Evolutionary conservation across 768 basidiomycete genomes (phyloP).

Genomic region (Tricholoma furcatifolium): DNA sequence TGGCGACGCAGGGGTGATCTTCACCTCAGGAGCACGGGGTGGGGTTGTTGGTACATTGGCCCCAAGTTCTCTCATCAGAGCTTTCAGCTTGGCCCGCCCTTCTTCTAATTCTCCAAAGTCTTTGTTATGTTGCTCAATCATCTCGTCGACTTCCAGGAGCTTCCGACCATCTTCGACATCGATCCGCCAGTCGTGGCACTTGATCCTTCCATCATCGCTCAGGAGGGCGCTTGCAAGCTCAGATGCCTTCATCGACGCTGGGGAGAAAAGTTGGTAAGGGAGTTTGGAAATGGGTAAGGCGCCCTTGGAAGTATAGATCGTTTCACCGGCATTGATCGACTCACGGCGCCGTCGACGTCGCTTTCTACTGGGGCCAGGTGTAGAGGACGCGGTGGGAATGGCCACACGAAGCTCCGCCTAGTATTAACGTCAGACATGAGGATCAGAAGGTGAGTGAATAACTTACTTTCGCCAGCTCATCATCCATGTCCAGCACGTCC

Average conservation of each 20-base stretch:
- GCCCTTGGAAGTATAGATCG: background rate
- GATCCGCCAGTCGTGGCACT: constrained; percentile 2
- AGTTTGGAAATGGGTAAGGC: background rate
- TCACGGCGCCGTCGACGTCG: background rate
- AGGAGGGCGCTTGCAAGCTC: constrained; percentile 7
- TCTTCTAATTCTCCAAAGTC: background rate
- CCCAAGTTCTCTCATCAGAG: background rate
- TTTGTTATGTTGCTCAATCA: background rate
- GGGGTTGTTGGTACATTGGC: background rate
- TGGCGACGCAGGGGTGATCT: constrained; percentile 1
- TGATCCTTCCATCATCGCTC: background rate
- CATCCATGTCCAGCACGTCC: background rate
- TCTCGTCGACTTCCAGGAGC: constrained; percentile 1
- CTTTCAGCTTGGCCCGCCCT: background rate
- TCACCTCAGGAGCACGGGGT: background rate
- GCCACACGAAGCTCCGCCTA: too few species aligned
- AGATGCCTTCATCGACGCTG: constrained; percentile 3
- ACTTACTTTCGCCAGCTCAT: background rate
- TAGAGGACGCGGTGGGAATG: too few species aligned
- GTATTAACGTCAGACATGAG: too few species aligned
- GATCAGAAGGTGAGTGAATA: background rate
- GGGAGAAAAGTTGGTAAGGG: constrained; percentile 8
- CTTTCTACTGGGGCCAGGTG: background rate
- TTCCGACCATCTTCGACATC: background rate
- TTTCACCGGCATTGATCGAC: background rate